A percentile compares a stretch with the other conserved stretches of the same genome.
phyloP scores from a whole-genome alignment of 352 stramenopile genomes.

The Phytophthora sp. region DNA sequence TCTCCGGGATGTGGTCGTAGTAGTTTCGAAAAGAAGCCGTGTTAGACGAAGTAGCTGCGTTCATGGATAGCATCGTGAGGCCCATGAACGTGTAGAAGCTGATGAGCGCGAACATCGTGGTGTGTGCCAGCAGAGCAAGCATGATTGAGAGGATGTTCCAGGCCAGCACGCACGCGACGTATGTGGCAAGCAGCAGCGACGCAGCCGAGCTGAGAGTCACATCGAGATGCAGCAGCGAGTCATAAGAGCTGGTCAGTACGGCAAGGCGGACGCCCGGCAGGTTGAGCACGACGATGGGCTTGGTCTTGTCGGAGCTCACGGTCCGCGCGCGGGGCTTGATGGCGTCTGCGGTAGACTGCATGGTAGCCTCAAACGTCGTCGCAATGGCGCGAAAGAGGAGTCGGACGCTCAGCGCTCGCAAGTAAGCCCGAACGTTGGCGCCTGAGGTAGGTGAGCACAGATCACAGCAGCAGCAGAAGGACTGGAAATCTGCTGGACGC shows the following conservation, averaged over 20 bases:
- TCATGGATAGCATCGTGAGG: conserved; percentile 45
- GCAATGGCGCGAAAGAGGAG: conserved; percentile 18
- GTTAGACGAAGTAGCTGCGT: conserved; percentile 5
- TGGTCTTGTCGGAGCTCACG: conserved; percentile 33
- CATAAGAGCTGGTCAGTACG: conserved; percentile 40
- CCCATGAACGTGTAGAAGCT: conserved; percentile 61
- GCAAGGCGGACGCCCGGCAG: conserved; percentile 65
- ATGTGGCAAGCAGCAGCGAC: conserved; percentile 36
- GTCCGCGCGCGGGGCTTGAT: conserved; percentile 26
- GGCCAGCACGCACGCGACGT: conserved; percentile 37
- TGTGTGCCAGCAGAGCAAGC: conserved; percentile 36
- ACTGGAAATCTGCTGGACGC: conserved; percentile 17
- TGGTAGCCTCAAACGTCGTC: conserved; percentile 21
- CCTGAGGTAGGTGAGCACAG: background rate
- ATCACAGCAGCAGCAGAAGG: conserved; percentile 14
- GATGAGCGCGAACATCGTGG: conserved; percentile 46
- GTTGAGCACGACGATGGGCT: conserved; percentile 63
- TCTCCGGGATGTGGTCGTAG: background rate
- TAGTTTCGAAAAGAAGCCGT: conserved; percentile 13
- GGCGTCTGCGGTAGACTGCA: conserved; percentile 22
- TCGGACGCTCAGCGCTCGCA: conserved; percentile 25
- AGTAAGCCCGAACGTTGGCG: conserved; percentile 26
- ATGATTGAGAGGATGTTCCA: conserved; percentile 38
- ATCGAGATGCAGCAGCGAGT: conserved; percentile 37
- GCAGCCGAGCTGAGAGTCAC: conserved; percentile 35